Evolutionary conservation across 23 red algal species (phyloP), one percentile per base, ranked within the genome.

Genomic region (Agarophyton chilense): DNA sequence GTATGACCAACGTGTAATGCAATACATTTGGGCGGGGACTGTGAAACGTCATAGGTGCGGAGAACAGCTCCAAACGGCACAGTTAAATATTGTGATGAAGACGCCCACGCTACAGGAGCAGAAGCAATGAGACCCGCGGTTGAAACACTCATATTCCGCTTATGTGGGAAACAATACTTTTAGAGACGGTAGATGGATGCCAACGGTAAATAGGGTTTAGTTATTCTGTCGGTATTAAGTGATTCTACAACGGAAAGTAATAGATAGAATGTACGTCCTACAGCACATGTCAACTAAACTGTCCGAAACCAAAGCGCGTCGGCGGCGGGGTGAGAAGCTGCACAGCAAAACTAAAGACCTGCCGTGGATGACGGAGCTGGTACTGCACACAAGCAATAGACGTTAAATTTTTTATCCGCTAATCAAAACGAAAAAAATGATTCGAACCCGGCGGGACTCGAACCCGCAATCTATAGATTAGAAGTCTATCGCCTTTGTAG

Each of bases 391-490:
- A n/a, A n/a, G n/a, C n/a, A n/a, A n/a, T n/a, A n/a, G n/a, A n/a
- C n/a, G n/a, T n/a, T n/a, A n/a, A n/a, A 64, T 29, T 10, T 29
- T 47, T 47, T 47, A 47, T 47, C 44, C 6, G 44, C n/a, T n/a
- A n/a, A n/a, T n/a, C n/a, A n/a, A 84, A 71, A 84, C 6, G 10
- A 21, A 41, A 78, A 88, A 61, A 67, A 0, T 44, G 36, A 0
- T 47, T 13, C 26, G 86, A 90, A 79, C 92, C 84, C 83, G 94
- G 88, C 86, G 94, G 94, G 94, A 96, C 94, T 96, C 86, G 94
- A 96, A 96, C 94, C 94, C 94, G 86, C 94, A 96, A 96, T 96
- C 84, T 96, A 86, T 92, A 91, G 94, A 87, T 96, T 92, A 84
- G 94, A 96, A 96, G 94, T 87, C 94, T 91, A 92, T 86, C 94